A percentile compares a stretch with the other conserved stretches of the same genome.
Evolutionary conservation across 148 eudicot genomes (phyloP).

Genomic region (Salicornia ramosissima): DNA sequence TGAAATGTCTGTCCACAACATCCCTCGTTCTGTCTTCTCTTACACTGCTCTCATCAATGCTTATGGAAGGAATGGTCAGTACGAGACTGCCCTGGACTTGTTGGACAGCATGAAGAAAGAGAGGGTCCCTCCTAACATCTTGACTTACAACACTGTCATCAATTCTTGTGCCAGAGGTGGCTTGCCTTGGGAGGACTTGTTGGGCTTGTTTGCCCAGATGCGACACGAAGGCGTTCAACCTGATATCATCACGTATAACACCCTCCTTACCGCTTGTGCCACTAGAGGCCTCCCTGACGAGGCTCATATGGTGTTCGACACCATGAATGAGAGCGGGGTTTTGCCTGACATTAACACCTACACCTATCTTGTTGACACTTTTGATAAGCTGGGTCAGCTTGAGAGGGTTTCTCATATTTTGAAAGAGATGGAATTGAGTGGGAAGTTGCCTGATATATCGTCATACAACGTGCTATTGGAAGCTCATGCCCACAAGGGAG

Average conservation of each 20-base stretch:
- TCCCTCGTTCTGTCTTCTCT: slow-evolving; percentile 65
- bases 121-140: slow-evolving; percentile 60
- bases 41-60: slow-evolving; percentile 88
- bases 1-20: slow-evolving; percentile 68
- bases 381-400: slow-evolving; percentile 63
- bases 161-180: slow-evolving; percentile 91
- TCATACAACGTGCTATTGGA: slow-evolving; percentile 85
- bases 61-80: slow-evolving; percentile 80
- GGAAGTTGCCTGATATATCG: slow-evolving; percentile 76
- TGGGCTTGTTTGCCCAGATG: slow-evolving; percentile 94
- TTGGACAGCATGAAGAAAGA: slow-evolving; percentile 75
- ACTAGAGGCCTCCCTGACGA: slow-evolving; percentile 68
- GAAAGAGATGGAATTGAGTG: slow-evolving; percentile 65
- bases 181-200: slow-evolving; percentile 83
- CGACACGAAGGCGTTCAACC: slow-evolving; percentile 95
- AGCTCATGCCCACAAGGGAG: slow-evolving; percentile 73
- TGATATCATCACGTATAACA: slow-evolving; percentile 87
- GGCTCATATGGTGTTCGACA: slow-evolving; percentile 92
- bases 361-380: slow-evolving; percentile 75
- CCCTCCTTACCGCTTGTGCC: slow-evolving; percentile 84
- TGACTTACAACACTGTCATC: slow-evolving; percentile 89
- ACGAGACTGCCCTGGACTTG: slow-evolving; percentile 62
- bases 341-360: slow-evolving; percentile 81
- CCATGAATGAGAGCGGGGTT: slow-evolving; percentile 91
- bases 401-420: slow-evolving; percentile 74